These are phyloP conservation scores for Elongisporangium senticosum DNA, from an alignment of 352 stramenopile species.

Conservation along the genomic window DNA sequence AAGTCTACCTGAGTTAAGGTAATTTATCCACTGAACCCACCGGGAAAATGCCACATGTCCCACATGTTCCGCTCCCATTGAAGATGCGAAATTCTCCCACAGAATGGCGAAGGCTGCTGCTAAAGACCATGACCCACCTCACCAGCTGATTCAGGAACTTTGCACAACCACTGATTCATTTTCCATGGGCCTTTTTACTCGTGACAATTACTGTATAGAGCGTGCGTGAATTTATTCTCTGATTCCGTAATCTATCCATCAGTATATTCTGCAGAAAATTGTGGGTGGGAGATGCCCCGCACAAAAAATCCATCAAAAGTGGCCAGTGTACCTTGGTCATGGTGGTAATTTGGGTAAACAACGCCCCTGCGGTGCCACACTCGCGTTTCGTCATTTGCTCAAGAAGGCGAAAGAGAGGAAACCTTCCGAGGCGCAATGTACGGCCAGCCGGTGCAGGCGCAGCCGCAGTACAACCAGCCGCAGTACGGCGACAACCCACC, in stretches of 20 bases:
- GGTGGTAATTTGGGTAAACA: not conserved
- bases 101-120: too few species aligned
- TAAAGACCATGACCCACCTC: not conserved
- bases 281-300: not conserved
- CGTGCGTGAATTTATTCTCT: not conserved
- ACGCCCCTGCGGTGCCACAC: not conserved
- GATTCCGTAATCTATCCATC: not conserved
- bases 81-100: not conserved
- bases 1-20: not conserved
- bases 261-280: not conserved
- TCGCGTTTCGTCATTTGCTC: not conserved
- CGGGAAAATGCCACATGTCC: not conserved
- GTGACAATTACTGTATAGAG: not conserved
- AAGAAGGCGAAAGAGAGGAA: not conserved
- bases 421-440: not conserved
- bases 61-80: not conserved
- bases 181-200: too few species aligned
- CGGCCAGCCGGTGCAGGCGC: slow-evolving; percentile 8
- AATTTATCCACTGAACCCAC: not conserved
- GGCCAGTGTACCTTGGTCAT: not conserved
- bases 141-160: not conserved
- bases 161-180: not conserved
- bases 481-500: slow-evolving; percentile 23
- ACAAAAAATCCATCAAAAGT: not conserved
- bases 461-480: slow-evolving; percentile 9